Base-by-base conservation (phyloP, 1,139 yeast species). In the Blastobotrys illinoisensis region DNA sequence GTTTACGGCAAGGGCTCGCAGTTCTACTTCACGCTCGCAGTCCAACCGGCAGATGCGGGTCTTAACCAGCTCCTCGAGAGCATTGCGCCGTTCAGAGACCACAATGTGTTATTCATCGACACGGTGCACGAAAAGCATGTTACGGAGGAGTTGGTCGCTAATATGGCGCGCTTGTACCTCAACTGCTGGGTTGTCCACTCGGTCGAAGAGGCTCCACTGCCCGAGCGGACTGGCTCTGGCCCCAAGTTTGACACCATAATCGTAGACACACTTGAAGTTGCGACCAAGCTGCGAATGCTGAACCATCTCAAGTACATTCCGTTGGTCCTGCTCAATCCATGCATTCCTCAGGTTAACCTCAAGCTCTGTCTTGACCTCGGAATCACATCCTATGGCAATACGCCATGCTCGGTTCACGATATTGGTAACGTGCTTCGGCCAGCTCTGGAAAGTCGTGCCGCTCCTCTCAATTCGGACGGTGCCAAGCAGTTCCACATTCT, bases 301-400 rank as follows among this genome's bases (percentile, higher is more conserved):
- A 82, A 87, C 11, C 91, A 86, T 66, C 86, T 87, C 57, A 87
- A 87, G 71, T 87, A 87, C 66, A 85, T 86, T 64, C 96, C 96
- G 9, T 76, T 88, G 64, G 95, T 87, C 3, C 74, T 88, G 56
- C 73, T 88, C 54, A 89, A 86, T 66, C 91, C 86, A 51, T 82
- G 87, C 51, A 79, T 87, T 52, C 93, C 95, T 1, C 84, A 85
- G 57, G 80, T 88, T 64, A 87, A 86, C 67, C 83, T 88, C 83
- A 82, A 90, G 67, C 77, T 82, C 23, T 88, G 96, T 69, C 78
- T 88, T 53, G 96, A 88, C 67, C 75, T 88, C 63, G 96, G 96
- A 64, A 88, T 88, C 56, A 85, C 93, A 5, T 85, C 95, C 0
- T 88, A 87, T 66, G 96, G 96, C 54, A 88, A 87, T 65, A 86